Conservation (phyloP, 148 eudicot genomes). For the Heliamphora exappendiculata region DNA sequence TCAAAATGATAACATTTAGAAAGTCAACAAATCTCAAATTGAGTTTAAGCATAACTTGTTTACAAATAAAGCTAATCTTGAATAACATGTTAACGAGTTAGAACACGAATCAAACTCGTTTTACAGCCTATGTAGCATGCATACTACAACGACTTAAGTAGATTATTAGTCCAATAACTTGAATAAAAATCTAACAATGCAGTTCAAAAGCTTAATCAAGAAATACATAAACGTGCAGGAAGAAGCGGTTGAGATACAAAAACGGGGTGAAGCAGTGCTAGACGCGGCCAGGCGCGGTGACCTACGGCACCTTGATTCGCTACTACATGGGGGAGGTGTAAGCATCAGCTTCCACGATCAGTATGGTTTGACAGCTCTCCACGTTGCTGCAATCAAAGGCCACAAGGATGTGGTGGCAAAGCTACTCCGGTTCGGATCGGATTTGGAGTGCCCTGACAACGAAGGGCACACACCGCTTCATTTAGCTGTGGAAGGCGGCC, state of each 20-base stretch:
- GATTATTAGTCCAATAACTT: no score
- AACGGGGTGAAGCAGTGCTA: slow-evolving; percentile 34
- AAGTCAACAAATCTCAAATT: no score
- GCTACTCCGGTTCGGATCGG: slow-evolving; percentile 32
- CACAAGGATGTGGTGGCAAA: slow-evolving; percentile 33
- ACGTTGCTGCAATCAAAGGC: slow-evolving; percentile 44
- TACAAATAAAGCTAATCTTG: no score
- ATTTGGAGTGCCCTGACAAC: slow-evolving; percentile 27
- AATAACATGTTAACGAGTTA: no score
- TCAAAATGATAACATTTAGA: no score
- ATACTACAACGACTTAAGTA: no score
- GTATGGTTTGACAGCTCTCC: slow-evolving; percentile 41
- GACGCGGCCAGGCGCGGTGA: slow-evolving; percentile 40
- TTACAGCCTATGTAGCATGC: no score
- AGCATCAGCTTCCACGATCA: slow-evolving; percentile 25
- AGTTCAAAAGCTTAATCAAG: no score
- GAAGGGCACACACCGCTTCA: slow-evolving; percentile 52
- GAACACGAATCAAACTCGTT: no score
- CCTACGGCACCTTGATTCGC: slow-evolving; percentile 19
- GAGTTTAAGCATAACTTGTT: no score
- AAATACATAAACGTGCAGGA: slow-evolving; percentile 18
- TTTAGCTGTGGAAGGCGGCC: slow-evolving; percentile 38
- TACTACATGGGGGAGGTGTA: slow-evolving; percentile 34
- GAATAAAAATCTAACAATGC: no score
- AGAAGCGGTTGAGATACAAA: slow-evolving; percentile 27